Conservation (phyloP, 176 grass and related monocot genomes). For the Pharus latifolius region DNA sequence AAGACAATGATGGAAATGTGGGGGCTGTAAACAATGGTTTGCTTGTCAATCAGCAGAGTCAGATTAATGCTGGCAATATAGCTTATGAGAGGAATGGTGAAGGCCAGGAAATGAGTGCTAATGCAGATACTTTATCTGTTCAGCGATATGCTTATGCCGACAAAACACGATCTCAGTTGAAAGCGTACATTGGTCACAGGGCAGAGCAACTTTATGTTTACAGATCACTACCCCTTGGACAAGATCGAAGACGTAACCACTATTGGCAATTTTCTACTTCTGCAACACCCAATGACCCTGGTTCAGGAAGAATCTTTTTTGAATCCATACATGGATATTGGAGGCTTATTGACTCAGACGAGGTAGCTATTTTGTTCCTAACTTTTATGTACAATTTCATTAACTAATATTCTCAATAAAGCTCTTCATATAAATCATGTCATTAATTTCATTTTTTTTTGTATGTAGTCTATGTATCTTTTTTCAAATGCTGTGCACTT, state of each 20-base stretch:
- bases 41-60: conserved; percentile 28
- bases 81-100: conserved; percentile 38
- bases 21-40: conserved; percentile 24
- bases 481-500: too few species aligned
- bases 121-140: conserved; percentile 35
- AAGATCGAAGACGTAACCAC: conserved; percentile 87
- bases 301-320: conserved; percentile 87
- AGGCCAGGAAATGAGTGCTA: conserved; percentile 29
- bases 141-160: conserved; percentile 78
- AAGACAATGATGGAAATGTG: conserved; percentile 31
- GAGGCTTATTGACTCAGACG: conserved; percentile 76
- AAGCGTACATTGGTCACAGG: conserved; percentile 68
- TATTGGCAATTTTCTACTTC: conserved; percentile 94
- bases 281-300: conserved; percentile 78
- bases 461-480: background rate
- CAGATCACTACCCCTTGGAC: conserved; percentile 80
- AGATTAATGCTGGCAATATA: conserved; percentile 28
- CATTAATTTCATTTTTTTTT: background rate
- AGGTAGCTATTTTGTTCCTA: conserved; percentile 46
- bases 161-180: conserved; percentile 81
- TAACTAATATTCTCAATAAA: background rate
- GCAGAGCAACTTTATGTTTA: conserved; percentile 87
- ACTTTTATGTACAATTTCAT: background rate
- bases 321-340: conserved; percentile 77
- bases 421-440: background rate